Percentiles rank a stretch among this genome's conserved stretches.
Evolutionary conservation across 768 basidiomycete species (phyloP).

Genomic region (Lentinula sp.): DNA sequence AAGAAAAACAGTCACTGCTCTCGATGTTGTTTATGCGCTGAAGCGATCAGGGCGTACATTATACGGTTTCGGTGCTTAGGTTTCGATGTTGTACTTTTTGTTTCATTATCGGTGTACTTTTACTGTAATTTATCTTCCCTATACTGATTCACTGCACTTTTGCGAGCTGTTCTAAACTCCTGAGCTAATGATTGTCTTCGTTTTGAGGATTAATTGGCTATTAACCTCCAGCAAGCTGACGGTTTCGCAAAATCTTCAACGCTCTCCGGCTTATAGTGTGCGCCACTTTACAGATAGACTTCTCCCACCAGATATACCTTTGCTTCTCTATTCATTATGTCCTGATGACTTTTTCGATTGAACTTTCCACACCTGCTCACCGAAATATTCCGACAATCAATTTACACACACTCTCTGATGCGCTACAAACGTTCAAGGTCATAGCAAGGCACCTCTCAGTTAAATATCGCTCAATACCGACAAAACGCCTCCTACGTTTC

Average conservation of each 20-base stretch:
- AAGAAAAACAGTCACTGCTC: conserved; percentile 78
- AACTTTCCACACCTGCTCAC: neutral
- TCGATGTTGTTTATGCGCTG: conserved; percentile 77
- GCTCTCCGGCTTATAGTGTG: neutral
- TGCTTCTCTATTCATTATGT: neutral
- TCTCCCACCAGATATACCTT: neutral
- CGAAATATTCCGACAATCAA: neutral
- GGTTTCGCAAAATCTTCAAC: too few relatives aligned
- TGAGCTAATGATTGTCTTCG: too few relatives aligned
- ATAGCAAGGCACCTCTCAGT: neutral
- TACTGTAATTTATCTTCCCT: conserved; percentile 6
- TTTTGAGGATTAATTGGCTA: too few relatives aligned
- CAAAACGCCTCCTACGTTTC: neutral
- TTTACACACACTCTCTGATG: neutral
- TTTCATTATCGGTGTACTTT: conserved; percentile 5
- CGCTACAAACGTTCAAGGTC: neutral
- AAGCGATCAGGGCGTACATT: conserved; percentile 72
- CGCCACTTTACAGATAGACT: neutral
- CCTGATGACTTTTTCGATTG: neutral
- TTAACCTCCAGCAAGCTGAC: too few relatives aligned
- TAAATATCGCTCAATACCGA: neutral
- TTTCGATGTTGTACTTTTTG: neutral
- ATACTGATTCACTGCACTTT: too few relatives aligned
- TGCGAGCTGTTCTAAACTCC: too few relatives aligned
- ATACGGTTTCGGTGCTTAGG: conserved; percentile 72